Evolutionary conservation across 148 eudicot species (phyloP).

Genomic region (Dianthus caryophyllus): DNA sequence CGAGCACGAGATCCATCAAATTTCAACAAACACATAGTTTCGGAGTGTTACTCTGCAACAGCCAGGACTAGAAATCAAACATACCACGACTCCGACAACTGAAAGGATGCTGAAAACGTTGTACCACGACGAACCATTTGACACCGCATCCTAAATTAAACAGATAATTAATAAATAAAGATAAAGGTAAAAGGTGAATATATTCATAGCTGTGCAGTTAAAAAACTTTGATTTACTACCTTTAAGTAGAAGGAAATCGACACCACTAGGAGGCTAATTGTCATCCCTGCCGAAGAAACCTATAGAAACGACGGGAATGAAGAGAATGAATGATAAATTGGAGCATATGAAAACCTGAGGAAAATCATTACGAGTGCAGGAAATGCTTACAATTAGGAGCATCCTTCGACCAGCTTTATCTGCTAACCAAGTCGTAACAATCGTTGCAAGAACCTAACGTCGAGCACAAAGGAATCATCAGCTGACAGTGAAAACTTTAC

Average conservation of each 20-base stretch:
- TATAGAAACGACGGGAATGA: conserved; percentile 23
- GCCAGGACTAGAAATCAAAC: conserved; percentile 20
- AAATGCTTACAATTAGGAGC: conserved; percentile 70
- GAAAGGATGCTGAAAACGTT: conserved; percentile 52
- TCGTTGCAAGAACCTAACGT: conserved; percentile 74
- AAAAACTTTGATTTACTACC: conserved; percentile 37
- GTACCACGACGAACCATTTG: conserved; percentile 48
- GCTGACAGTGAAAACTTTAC: not conserved
- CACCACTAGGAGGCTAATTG: conserved; percentile 64
- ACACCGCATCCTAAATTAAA: conserved; percentile 42
- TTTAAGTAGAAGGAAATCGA: conserved; percentile 63
- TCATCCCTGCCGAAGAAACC: conserved; percentile 79
- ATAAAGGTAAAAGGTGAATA: not conserved
- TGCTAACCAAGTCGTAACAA: conserved; percentile 73
- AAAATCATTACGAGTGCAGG: not conserved
- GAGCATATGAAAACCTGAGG: not conserved
- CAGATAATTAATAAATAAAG: conserved; percentile 1
- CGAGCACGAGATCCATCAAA: not conserved
- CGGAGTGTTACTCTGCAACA: not conserved
- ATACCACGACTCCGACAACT: conserved; percentile 91
- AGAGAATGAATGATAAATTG: not conserved
- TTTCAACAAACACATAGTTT: not conserved
- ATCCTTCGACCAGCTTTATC: conserved; percentile 92
- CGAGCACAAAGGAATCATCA: conserved; percentile 13
- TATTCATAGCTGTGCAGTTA: not conserved